These are phyloP conservation scores for Ambrosia hybrid DNA, from an alignment of 140 eudicot genomes.

Conservation along the genomic window DNA sequence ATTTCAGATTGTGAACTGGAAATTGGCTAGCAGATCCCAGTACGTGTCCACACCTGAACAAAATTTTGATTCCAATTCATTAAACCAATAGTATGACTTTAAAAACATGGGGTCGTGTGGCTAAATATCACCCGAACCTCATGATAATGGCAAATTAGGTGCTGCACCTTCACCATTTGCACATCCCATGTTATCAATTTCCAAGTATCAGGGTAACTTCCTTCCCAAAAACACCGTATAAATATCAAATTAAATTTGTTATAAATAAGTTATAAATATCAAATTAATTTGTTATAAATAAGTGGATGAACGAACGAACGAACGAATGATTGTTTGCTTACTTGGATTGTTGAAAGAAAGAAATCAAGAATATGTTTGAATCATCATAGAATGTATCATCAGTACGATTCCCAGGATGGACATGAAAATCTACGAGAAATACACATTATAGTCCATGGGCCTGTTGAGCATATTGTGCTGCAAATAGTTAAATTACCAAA, in stretches of 20 bases:
- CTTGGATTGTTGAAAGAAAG: slow-evolving; percentile 99
- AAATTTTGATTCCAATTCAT: too few relatives aligned
- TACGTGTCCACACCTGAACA: too few relatives aligned
- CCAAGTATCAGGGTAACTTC: slow-evolving; percentile 97
- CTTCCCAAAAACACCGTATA: slow-evolving; percentile 51
- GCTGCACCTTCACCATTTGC: slow-evolving; percentile 90
- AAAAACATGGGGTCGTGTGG: too few relatives aligned
- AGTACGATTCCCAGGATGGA: slow-evolving; percentile 96
- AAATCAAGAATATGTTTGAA: slow-evolving; percentile 87
- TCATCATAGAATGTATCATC: slow-evolving; percentile 94
- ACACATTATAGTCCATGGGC: slow-evolving; percentile 82
- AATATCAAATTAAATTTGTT: not conserved
- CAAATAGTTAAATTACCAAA: slow-evolving; percentile 90
- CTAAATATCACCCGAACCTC: slow-evolving; percentile 38
- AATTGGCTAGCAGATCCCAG: too few relatives aligned
- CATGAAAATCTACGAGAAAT: slow-evolving; percentile 90
- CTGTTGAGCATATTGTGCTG: slow-evolving; percentile 95
- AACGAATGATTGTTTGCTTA: slow-evolving; percentile 32
- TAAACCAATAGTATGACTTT: too few relatives aligned
- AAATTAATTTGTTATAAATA: not conserved
- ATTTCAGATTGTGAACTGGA: too few relatives aligned
- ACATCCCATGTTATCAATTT: slow-evolving; percentile 67
- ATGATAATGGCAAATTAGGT: slow-evolving; percentile 84
- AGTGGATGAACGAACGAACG: not conserved
- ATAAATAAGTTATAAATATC: not conserved